phyloP scores from a whole-genome alignment of 257 asterid species.

The Solanum infundibuliforme region DNA sequence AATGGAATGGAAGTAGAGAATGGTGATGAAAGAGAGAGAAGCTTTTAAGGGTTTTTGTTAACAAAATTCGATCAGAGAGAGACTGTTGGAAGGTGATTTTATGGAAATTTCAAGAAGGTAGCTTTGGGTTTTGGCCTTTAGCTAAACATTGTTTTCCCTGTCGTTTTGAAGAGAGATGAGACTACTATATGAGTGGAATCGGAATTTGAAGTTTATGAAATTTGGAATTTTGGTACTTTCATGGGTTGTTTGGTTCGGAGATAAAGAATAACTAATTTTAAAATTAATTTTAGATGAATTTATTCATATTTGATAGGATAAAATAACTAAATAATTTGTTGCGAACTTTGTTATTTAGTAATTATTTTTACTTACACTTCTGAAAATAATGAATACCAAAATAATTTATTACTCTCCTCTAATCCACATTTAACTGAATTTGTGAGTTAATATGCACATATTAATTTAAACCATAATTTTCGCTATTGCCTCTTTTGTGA shows the following conservation, averaged over 20 bases:
- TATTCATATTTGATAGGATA: background rate
- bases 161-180: background rate
- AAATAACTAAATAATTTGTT: fast-evolving
- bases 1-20: conserved; percentile 19
- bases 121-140: conserved; percentile 33
- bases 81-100: conserved; percentile 36
- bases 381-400: background rate
- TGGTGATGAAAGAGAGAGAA: background rate
- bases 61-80: conserved; percentile 23
- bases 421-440: too few relatives aligned
- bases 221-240: fast-evolving
- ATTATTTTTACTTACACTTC: fast-evolving
- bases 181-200: fast-evolving
- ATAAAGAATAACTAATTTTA: background rate
- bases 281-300: background rate
- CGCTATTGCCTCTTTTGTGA: too few relatives aligned
- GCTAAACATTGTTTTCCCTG: conserved; percentile 19
- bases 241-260: fast-evolving
- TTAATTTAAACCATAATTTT: too few relatives aligned
- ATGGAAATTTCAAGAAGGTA: conserved; percentile 17
- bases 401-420: background rate
- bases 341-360: background rate
- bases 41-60: conserved; percentile 5
- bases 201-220: background rate
- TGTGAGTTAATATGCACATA: background rate